These are phyloP conservation scores for Yamadazyma songkhlaensis DNA, from an alignment of 1,139 yeast genomes.

Conservation along the genomic window DNA sequence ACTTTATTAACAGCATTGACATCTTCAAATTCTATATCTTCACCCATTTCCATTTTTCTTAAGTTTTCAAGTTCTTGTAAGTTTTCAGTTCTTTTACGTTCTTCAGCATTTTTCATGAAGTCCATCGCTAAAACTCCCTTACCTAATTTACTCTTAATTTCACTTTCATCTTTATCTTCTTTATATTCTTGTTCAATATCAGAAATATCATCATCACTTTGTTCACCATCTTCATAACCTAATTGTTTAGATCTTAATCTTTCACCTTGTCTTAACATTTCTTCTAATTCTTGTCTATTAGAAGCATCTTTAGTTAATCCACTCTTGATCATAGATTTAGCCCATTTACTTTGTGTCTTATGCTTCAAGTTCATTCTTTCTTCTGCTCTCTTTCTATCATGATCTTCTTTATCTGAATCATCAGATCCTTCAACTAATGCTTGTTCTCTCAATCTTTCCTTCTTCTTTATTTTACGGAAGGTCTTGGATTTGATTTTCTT, in stretches of 20 bases:
- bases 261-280: conserved; percentile 88
- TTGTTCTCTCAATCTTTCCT: conserved; percentile 70
- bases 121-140: conserved; percentile 93
- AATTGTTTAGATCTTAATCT: conserved; percentile 68
- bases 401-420: conserved; percentile 57
- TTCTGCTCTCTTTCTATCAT: conserved; percentile 71
- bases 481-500: conserved; percentile 93
- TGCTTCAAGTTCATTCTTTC: conserved; percentile 93
- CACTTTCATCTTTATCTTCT: conserved; percentile 29
- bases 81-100: conserved; percentile 56
- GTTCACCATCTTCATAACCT: conserved; percentile 61
- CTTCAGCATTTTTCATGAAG: conserved; percentile 87
- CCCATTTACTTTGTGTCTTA: conserved; percentile 88
- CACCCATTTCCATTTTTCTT: conserved; percentile 44
- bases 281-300: conserved; percentile 87
- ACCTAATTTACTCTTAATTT: conserved; percentile 48
- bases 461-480: conserved; percentile 82
- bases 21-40: conserved; percentile 28
- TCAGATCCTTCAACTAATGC: conserved; percentile 64
- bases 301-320: conserved; percentile 86
- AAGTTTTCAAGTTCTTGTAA: conserved; percentile 50
- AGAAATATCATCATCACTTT: conserved; percentile 44
- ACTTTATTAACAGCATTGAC: conserved; percentile 43
- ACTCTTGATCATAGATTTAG: conserved; percentile 82
- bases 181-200: conserved; percentile 52